phyloP scores from a whole-genome alignment of 2,329 filamentous ascomycete species.

The Penicillium sp. region DNA sequence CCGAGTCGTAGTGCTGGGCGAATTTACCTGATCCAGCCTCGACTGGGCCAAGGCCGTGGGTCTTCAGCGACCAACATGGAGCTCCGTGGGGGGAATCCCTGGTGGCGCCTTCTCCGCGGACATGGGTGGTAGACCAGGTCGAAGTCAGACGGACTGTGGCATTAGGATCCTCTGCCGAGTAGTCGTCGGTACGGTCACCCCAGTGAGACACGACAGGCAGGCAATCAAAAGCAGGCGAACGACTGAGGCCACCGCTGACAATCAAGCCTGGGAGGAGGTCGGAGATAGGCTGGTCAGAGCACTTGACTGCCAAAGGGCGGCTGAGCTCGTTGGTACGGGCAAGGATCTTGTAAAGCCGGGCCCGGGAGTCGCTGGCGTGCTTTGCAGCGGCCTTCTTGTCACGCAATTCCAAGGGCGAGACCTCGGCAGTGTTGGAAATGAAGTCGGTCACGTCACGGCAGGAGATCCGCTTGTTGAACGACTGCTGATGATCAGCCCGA shows the following conservation, averaged over 20 bases:
- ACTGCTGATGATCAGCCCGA: slow-evolving; percentile 11
- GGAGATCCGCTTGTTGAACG: slow-evolving; percentile 9
- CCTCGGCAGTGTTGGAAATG: slow-evolving; percentile 10
- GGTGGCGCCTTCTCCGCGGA: slow-evolving; percentile 8
- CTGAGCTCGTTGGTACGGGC: slow-evolving; percentile 9
- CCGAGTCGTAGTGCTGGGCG: slow-evolving; percentile 5
- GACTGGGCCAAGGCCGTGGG: slow-evolving; percentile 5
- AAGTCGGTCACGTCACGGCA: slow-evolving; percentile 14
- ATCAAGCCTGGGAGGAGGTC: slow-evolving; percentile 11
- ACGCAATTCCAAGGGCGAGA: slow-evolving; percentile 3
- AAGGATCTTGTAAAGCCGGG: slow-evolving; percentile 9
- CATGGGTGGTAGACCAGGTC: slow-evolving; percentile 10
- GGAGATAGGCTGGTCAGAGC: slow-evolving; percentile 3
- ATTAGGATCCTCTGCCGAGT: slow-evolving; percentile 9
- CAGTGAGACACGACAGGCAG: slow-evolving; percentile 11
- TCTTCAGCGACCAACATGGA: slow-evolving; percentile 10
- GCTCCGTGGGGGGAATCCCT: slow-evolving; percentile 5
- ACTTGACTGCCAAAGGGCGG: slow-evolving; percentile 1
- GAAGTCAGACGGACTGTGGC: slow-evolving; percentile 11
- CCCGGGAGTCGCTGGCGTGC: slow-evolving; percentile 3
- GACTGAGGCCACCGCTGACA: slow-evolving; percentile 13
- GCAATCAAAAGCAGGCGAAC: slow-evolving; percentile 13
- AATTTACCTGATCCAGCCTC: slow-evolving; percentile 6
- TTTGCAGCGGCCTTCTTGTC: slow-evolving; percentile 7
- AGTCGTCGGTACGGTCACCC: slow-evolving; percentile 9